A percentile compares a stretch with the other conserved stretches of the same genome.
These are phyloP conservation scores for Crithidia expoeki DNA, from an alignment of 208 protist species.

Conservation along the genomic window DNA sequence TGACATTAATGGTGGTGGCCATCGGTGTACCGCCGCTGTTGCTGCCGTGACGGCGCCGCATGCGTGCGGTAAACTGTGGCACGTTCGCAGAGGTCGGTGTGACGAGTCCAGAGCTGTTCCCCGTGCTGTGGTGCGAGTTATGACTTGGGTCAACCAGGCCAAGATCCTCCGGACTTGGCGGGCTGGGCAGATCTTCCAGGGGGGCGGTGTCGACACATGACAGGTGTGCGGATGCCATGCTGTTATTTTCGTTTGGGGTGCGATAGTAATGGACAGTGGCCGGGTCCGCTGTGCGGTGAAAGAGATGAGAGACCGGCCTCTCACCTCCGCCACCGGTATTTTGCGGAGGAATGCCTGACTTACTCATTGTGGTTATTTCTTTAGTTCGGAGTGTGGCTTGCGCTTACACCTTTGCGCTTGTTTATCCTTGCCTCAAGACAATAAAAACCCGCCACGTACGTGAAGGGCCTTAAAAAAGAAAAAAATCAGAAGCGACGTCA, in stretches of 20 bases:
- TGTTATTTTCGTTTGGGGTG: conserved; percentile 8
- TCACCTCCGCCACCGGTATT: not conserved
- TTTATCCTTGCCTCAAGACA: not conserved
- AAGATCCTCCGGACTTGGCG: conserved; percentile 29
- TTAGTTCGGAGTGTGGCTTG: not conserved
- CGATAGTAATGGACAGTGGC: conserved; percentile 9
- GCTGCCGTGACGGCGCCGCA: conserved; percentile 5
- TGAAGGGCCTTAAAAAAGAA: too few relatives aligned
- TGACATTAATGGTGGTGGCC: not conserved
- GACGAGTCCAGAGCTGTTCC: conserved; percentile 12
- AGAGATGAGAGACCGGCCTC: not conserved
- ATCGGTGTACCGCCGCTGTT: not conserved
- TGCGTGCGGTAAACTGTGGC: conserved; percentile 6
- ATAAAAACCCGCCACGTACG: too few relatives aligned
- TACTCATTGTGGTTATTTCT: not conserved
- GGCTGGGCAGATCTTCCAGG: conserved; percentile 12
- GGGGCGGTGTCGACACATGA: not conserved
- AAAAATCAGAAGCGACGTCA: too few relatives aligned
- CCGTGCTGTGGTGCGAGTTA: conserved; percentile 7
- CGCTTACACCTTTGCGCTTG: not conserved
- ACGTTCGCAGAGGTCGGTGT: conserved; percentile 16
- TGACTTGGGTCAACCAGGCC: conserved; percentile 4
- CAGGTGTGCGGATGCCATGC: not conserved
- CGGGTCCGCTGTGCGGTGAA: not conserved
- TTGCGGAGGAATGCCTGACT: not conserved